Evolutionary conservation across 2,329 filamentous ascomycete species (phyloP).

Genomic region (Fusarium sulawesiense): DNA sequence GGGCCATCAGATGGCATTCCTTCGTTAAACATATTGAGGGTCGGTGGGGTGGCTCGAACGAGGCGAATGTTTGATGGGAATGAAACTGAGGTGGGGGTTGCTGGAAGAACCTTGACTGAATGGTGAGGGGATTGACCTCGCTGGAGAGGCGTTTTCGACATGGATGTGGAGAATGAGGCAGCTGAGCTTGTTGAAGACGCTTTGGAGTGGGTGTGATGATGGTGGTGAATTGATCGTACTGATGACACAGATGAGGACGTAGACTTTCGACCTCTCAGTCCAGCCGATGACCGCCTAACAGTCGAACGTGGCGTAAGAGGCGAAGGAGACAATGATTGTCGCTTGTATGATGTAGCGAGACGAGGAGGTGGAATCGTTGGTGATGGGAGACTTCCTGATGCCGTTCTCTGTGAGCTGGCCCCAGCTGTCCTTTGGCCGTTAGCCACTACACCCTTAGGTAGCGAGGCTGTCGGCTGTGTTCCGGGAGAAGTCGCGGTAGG

Average conservation of each 20-base stretch:
- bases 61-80: conserved; percentile 91
- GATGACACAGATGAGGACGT: conserved; percentile 96
- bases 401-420: conserved; percentile 35
- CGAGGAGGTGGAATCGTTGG: conserved; percentile 48
- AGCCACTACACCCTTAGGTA: conserved; percentile 63
- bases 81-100: conserved; percentile 78
- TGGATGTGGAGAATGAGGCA: conserved; percentile 76
- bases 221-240: conserved; percentile 89
- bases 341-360: conserved; percentile 64
- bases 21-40: conserved; percentile 68
- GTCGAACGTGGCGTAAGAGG: conserved; percentile 90
- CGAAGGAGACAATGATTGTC: conserved; percentile 85
- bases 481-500: conserved; percentile 54
- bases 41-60: conserved; percentile 70
- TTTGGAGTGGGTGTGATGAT: conserved; percentile 89
- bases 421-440: conserved; percentile 59
- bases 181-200: conserved; percentile 92
- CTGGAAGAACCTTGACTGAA: conserved; percentile 94
- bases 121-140: conserved; percentile 82
- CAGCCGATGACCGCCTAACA: conserved; percentile 83
- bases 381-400: conserved; percentile 44
- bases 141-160: conserved; percentile 73
- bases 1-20: conserved; percentile 60
- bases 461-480: conserved; percentile 54
- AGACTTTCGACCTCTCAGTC: conserved; percentile 90